Evolutionary conservation across 768 basidiomycete species (phyloP).

Genomic region (Leccinum rimulosum): DNA sequence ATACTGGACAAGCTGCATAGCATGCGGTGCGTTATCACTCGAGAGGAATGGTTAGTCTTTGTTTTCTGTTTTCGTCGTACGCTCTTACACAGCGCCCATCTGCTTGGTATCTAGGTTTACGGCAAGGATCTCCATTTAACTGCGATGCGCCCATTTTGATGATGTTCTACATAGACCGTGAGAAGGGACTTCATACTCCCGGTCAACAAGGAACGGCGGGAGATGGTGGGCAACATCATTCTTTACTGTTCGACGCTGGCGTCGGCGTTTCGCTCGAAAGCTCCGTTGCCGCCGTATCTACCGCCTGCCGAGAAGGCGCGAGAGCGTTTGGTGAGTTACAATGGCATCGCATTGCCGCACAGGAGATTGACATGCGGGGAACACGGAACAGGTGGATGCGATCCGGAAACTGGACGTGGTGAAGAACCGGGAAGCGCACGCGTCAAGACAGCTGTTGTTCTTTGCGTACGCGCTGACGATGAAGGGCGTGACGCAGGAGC

Average conservation of each 20-base stretch:
- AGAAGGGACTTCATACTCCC: constrained; percentile 86
- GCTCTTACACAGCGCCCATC: constrained; percentile 4
- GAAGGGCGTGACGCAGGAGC: constrained; percentile 89
- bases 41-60: constrained; percentile 80
- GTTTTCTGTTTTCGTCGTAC: constrained; percentile 2
- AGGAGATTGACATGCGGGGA: background rate
- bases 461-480: constrained; percentile 93
- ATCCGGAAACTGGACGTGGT: constrained; percentile 86
- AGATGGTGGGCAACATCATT: constrained; percentile 95
- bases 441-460: constrained; percentile 83
- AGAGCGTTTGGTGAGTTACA: constrained; percentile 59
- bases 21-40: constrained; percentile 95
- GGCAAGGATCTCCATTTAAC: constrained; percentile 36
- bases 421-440: constrained; percentile 75
- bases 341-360: background rate
- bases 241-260: constrained; percentile 82
- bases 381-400: constrained; percentile 60
- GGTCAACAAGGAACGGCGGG: constrained; percentile 83
- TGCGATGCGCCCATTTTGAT: background rate
- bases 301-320: constrained; percentile 90
- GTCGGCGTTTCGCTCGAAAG: constrained; percentile 78
- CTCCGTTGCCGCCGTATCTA: constrained; percentile 93
- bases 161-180: constrained; percentile 52
- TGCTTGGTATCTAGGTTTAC: constrained; percentile 58
- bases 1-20: constrained; percentile 89